Conservation (phyloP, 106 monocot species). For the Dendrobium officinale region DNA sequence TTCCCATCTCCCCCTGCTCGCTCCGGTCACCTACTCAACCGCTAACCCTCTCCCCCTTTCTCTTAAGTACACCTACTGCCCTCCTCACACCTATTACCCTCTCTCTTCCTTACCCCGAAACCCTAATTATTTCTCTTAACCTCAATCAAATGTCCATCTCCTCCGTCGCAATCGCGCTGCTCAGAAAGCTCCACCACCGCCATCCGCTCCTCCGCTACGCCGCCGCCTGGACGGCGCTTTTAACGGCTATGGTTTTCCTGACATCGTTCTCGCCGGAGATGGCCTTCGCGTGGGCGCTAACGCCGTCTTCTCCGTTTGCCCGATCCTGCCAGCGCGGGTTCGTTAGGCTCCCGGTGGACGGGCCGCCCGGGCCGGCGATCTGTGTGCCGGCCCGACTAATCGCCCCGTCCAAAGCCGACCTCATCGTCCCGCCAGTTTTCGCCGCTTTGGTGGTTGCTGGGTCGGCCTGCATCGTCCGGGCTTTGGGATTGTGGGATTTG, state of each 20-base stretch:
- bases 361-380: constrained; percentile 30
- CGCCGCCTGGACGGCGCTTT: constrained; percentile 43
- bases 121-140: background rate
- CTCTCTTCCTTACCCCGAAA: background rate
- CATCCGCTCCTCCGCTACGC: constrained; percentile 44
- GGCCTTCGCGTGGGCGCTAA: constrained; percentile 52
- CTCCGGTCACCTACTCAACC: constrained; percentile 9
- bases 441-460: constrained; percentile 58
- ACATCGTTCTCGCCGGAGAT: constrained; percentile 54
- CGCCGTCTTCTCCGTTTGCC: constrained; percentile 40
- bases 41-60: background rate
- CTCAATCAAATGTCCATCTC: constrained; percentile 22
- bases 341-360: constrained; percentile 43
- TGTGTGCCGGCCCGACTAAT: constrained; percentile 56
- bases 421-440: constrained; percentile 64
- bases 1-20: background rate
- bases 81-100: background rate
- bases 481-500: constrained; percentile 38
- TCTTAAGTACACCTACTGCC: background rate
- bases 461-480: constrained; percentile 39
- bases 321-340: constrained; percentile 12
- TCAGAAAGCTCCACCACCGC: constrained; percentile 11
- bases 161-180: constrained; percentile 12
- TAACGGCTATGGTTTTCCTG: constrained; percentile 41
- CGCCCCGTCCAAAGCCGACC: constrained; percentile 37